These are phyloP conservation scores for Trichoderma semiorbis DNA, from an alignment of 2,329 filamentous ascomycete species.

Conservation along the genomic window DNA sequence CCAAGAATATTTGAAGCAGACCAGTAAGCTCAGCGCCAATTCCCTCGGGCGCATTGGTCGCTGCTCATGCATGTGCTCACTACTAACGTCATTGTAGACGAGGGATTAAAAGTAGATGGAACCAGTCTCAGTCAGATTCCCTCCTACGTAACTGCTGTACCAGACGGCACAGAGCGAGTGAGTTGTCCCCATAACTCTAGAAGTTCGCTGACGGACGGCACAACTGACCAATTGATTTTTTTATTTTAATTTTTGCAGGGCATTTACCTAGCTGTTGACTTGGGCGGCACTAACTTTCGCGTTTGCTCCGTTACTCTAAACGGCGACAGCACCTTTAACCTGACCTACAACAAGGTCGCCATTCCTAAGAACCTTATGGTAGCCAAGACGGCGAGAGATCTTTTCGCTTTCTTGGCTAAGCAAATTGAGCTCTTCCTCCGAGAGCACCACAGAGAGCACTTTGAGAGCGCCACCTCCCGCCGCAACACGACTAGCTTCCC, in stretches of 20 bases:
- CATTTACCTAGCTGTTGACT: slow-evolving; percentile 90
- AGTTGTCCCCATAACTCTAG: not conserved
- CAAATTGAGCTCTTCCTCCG: slow-evolving; percentile 88
- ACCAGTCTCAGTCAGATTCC: slow-evolving; percentile 92
- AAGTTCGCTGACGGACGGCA: not conserved
- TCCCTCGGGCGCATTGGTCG: not conserved
- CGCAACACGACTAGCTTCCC: slow-evolving; percentile 58
- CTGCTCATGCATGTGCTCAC: slow-evolving; percentile 11
- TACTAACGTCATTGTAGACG: slow-evolving; percentile 49
- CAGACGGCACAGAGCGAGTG: slow-evolving; percentile 97
- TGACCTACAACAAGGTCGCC: slow-evolving; percentile 87
- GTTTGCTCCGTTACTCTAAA: slow-evolving; percentile 94
- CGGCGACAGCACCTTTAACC: slow-evolving; percentile 90
- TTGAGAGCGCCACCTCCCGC: slow-evolving; percentile 65
- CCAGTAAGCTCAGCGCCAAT: slow-evolving; percentile 51
- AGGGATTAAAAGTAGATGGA: slow-evolving; percentile 74
- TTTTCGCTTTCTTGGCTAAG: slow-evolving; percentile 89
- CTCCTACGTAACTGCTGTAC: slow-evolving; percentile 91
- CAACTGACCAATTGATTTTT: not conserved
- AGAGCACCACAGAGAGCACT: slow-evolving; percentile 84
- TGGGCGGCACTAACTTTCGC: slow-evolving; percentile 98
- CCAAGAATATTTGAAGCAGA: slow-evolving; percentile 79
- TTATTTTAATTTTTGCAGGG: slow-evolving; percentile 53
- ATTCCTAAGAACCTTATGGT: slow-evolving; percentile 90
- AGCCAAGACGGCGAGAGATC: slow-evolving; percentile 77